phyloP scores from a whole-genome alignment of 176 grass and related monocot species.

The Triticum dicoccoides region DNA sequence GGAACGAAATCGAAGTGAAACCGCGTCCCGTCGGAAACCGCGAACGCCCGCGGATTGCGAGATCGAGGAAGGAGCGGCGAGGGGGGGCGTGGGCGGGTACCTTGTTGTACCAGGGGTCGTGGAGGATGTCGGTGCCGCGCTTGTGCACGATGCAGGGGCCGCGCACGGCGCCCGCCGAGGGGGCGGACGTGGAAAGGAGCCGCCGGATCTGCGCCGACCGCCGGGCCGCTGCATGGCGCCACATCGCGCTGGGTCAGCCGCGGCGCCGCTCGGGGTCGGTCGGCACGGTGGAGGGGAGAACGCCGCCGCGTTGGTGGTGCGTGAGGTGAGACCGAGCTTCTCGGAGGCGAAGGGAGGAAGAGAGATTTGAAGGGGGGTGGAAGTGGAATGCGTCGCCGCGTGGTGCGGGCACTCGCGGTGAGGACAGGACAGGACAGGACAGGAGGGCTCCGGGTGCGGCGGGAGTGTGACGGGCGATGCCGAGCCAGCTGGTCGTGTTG shows the following conservation, averaged over 20 bases:
- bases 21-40: neutral
- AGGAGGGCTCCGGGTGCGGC: neutral
- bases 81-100: conserved; percentile 14
- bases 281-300: neutral
- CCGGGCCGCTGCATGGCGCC: conserved; percentile 50
- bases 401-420: conserved; percentile 39
- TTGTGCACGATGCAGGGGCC: conserved; percentile 92
- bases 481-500: neutral
- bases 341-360: neutral
- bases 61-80: neutral
- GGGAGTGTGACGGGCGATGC: neutral
- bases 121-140: conserved; percentile 91
- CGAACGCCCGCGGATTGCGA: neutral
- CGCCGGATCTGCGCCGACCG: conserved; percentile 61
- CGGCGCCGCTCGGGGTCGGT: neutral
- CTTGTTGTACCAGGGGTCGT: conserved; percentile 96
- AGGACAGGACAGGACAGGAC: neutral
- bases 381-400: conserved; percentile 19
- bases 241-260: conserved; percentile 52
- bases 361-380: conserved; percentile 31
- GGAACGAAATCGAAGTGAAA: neutral
- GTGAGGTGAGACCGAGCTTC: conserved; percentile 7
- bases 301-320: neutral
- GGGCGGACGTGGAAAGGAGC: conserved; percentile 43
- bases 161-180: conserved; percentile 40